These are phyloP conservation scores for Chytridium lagenaria DNA, from an alignment of 371 early-diverging fungal species.

Conservation along the genomic window DNA sequence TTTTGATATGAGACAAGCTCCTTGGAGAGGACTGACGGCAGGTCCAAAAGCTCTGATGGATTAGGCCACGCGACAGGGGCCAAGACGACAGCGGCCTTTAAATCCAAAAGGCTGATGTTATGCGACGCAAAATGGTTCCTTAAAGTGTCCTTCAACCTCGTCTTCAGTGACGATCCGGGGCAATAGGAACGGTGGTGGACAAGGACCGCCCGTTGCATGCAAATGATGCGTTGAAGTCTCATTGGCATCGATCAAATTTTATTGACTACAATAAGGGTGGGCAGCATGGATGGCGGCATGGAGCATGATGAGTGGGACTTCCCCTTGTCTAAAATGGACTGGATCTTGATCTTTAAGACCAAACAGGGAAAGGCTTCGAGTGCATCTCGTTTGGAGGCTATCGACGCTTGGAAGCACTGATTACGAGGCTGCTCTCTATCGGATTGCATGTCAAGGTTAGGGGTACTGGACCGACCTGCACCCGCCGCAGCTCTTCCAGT, in stretches of 20 bases:
- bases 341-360: constrained; percentile 5
- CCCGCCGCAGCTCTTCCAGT: too few relatives aligned
- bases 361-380: not conserved
- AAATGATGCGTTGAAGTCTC: too few relatives aligned
- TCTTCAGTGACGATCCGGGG: too few relatives aligned
- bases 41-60: not conserved
- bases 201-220: too few relatives aligned
- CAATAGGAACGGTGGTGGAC: too few relatives aligned
- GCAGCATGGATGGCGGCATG: too few relatives aligned
- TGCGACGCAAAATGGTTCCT: not conserved
- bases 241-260: too few relatives aligned
- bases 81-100: constrained; percentile 4
- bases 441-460: constrained; percentile 13
- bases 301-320: constrained; percentile 15
- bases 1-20: not conserved
- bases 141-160: not conserved
- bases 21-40: not conserved
- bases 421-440: constrained; percentile 11
- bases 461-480: not conserved
- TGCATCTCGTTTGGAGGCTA: not conserved
- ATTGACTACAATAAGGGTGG: too few relatives aligned
- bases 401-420: constrained; percentile 18
- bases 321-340: not conserved
- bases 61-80: not conserved
- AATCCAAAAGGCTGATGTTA: not conserved